A percentile compares a stretch with the other conserved stretches of the same genome.
Evolutionary conservation across 2,329 filamentous ascomycete genomes (phyloP).

Genomic region (Salinomyces thailandicus): DNA sequence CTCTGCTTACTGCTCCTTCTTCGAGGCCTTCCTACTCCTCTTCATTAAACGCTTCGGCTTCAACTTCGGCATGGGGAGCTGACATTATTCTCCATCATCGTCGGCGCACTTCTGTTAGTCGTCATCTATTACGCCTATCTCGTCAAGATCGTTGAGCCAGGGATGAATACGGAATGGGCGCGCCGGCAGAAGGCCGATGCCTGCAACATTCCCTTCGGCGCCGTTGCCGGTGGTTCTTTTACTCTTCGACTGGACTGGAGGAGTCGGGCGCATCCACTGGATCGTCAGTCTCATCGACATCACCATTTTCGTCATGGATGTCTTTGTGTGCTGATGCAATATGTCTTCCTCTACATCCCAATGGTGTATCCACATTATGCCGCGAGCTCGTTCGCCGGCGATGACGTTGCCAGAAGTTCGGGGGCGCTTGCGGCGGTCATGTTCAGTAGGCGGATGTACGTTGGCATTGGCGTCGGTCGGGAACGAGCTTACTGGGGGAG

Average conservation of each 20-base stretch:
- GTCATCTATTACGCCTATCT: constrained; percentile 19
- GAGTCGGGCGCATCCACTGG: constrained; percentile 26
- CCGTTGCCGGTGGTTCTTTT: constrained; percentile 22
- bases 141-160: constrained; percentile 19
- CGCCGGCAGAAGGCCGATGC: constrained; percentile 20
- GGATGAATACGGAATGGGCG: constrained; percentile 16
- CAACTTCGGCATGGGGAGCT: constrained; percentile 27
- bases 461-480: constrained; percentile 50
- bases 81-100: constrained; percentile 25
- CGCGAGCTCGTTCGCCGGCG: constrained; percentile 50
- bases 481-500: constrained; percentile 45
- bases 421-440: constrained; percentile 51
- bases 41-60: constrained; percentile 33
- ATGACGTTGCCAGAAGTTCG: constrained; percentile 49
- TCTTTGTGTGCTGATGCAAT: constrained; percentile 31
- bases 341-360: constrained; percentile 33
- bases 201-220: constrained; percentile 18
- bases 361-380: constrained; percentile 36
- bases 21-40: constrained; percentile 30
- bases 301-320: constrained; percentile 29
- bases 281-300: constrained; percentile 32
- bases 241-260: constrained; percentile 24
- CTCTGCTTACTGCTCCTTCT: constrained; percentile 28
- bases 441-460: constrained; percentile 50
- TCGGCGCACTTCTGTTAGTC: constrained; percentile 21